Evolutionary conservation across 768 basidiomycete genomes (phyloP).

Genomic region (Boletus rubropictus): DNA sequence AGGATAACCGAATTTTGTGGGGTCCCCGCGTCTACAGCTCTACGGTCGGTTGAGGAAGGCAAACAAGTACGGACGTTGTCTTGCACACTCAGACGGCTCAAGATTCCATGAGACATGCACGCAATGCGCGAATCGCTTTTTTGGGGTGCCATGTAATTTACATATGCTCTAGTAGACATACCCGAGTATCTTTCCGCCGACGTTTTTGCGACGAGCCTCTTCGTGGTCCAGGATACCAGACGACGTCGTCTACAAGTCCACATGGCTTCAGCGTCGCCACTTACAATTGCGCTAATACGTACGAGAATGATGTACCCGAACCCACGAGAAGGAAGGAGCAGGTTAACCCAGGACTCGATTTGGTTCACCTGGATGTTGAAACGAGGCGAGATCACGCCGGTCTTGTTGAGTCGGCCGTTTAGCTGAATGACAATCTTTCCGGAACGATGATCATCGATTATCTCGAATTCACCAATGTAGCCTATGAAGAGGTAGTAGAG

Average conservation of each 20-base stretch:
- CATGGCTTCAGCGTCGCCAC: background rate
- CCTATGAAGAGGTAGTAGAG: constrained; percentile 40
- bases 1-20: too few species aligned
- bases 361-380: constrained; percentile 93
- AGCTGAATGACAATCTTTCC: constrained; percentile 98
- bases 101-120: background rate
- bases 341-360: constrained; percentile 96
- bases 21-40: too few species aligned
- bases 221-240: constrained; percentile 99
- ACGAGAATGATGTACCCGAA: constrained; percentile 97
- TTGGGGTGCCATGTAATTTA: constrained; percentile 20
- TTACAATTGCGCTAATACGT: constrained; percentile 23
- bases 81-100: background rate
- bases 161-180: constrained; percentile 71
- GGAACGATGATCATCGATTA: constrained; percentile 97
- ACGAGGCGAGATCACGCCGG: constrained; percentile 99
- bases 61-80: too few species aligned
- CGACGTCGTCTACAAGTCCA: constrained; percentile 71
- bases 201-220: constrained; percentile 97
- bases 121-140: constrained; percentile 4
- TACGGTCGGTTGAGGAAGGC: too few species aligned
- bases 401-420: constrained; percentile 97
- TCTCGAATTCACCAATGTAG: constrained; percentile 98
- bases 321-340: constrained; percentile 90
- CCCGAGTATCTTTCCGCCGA: constrained; percentile 91